Evolutionary conservation across 805 yeast species (phyloP), one percentile per base, ranked within the genome.

Genomic region (Schwanniomyces yamadae): DNA sequence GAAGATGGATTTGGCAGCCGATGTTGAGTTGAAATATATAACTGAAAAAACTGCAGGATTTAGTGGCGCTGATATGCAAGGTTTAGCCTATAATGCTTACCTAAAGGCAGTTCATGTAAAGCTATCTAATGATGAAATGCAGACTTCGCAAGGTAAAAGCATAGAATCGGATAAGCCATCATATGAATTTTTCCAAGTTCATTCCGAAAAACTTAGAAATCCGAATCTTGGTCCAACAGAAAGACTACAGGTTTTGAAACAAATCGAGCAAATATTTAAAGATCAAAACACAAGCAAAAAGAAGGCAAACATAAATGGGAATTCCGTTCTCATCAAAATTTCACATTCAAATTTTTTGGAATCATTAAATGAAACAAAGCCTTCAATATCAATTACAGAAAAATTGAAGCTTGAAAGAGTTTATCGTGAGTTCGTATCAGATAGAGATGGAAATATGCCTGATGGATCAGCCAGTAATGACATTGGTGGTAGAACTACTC

Each of bases 21-120:
- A 65, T 13, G 81, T 80, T n/a, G 61, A 75, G 31, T 56, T 88
- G 29, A 59, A 60, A 1, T 64, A 56, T 5, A 61, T 88, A 32
- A 90, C 95, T 0, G 45, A 50, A 8, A 45, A 54, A 3, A 80
- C 95, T 0, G 78, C 72, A 0, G 96, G 96, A 0, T 90, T 75
- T 49, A 84, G 96, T 10, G 96, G 96, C 11, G 99, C 99, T 0
- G 99, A 91, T 61, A 65, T 91, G 55, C 98, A 90, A 60, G 96
- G 96, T 0, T 59, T 91, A 32, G 82, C 89, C 26, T 91, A 89
- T 59, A 93, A 88, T 59, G 96, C 97, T 0, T 88, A 90, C 57
- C 69, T 91, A 54, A 82, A 81, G 47, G 95, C 95, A 10, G 89
- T 84, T 5, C 93, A 85, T 53, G 73, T 77, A 23, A 80, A 75